A percentile compares a stretch with the other conserved stretches of the same genome.
phyloP scores from a whole-genome alignment of 352 stramenopile species.

The Globisporangium cystogenes region DNA sequence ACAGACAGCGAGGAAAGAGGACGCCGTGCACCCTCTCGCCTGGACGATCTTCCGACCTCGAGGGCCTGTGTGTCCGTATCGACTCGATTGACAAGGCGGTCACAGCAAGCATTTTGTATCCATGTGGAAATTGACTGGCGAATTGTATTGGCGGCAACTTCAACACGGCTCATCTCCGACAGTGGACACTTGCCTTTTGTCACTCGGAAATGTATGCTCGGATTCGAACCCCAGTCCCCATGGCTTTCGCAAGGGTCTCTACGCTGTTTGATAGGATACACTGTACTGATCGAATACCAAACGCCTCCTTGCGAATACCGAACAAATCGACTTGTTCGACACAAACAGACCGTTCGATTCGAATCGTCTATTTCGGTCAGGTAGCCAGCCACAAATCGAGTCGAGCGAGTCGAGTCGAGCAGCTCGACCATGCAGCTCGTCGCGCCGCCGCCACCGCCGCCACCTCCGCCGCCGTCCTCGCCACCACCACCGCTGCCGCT shows the following conservation, averaged over 20 bases:
- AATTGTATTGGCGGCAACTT: not conserved
- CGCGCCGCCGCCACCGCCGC: not conserved
- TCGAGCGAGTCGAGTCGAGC: too few relatives aligned
- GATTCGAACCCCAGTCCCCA: not conserved
- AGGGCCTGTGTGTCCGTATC: too few relatives aligned
- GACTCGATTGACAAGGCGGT: not conserved
- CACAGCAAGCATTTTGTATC: too few relatives aligned
- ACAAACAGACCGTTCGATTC: not conserved
- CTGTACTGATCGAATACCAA: not conserved
- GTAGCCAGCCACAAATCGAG: not conserved
- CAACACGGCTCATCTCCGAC: not conserved
- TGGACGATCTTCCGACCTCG: not conserved
- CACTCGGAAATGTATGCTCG: not conserved
- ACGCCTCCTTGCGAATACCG: too few relatives aligned
- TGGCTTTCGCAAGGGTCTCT: not conserved
- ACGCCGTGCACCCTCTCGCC: too few relatives aligned
- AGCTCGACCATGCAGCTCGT: not conserved
- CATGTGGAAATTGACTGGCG: not conserved
- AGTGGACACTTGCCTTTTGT: not conserved
- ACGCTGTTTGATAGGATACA: not conserved
- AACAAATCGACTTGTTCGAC: not conserved
- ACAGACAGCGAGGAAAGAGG: too few relatives aligned
- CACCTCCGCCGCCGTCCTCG: not conserved
- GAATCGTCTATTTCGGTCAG: not conserved
- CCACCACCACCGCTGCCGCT: slow-evolving; percentile 11